A percentile compares a stretch with the other conserved stretches of the same genome.
These are phyloP conservation scores for Candida lessepsii DNA, from an alignment of 805 yeast species.

Conservation along the genomic window DNA sequence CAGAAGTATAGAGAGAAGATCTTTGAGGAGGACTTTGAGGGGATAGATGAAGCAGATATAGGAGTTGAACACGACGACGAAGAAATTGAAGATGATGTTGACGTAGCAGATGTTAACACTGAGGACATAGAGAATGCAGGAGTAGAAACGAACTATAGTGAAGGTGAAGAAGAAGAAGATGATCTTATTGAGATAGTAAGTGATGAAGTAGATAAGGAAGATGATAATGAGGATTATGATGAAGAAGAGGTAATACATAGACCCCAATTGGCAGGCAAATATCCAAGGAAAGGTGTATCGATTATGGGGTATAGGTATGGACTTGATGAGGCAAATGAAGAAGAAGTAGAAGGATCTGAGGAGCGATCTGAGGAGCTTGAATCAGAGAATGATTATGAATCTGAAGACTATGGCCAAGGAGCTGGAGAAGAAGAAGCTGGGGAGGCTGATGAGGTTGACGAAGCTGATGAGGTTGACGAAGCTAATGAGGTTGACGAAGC, in stretches of 20 bases:
- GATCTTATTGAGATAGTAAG: conserved; percentile 7
- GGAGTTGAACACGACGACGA: conserved; percentile 9
- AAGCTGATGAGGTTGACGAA: background rate
- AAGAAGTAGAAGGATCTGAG: too few relatives aligned
- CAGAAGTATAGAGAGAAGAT: conserved; percentile 19
- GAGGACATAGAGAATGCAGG: background rate
- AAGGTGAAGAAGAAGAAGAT: background rate
- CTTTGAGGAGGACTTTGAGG: conserved; percentile 10
- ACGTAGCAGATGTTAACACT: too few relatives aligned
- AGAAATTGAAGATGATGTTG: background rate
- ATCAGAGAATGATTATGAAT: too few relatives aligned
- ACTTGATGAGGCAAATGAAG: conserved; percentile 5
- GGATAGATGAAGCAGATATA: background rate
- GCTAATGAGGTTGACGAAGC: conserved; percentile 36
- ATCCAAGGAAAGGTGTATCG: background rate
- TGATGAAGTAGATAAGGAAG: conserved; percentile 7
- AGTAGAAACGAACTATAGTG: background rate
- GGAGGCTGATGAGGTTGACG: background rate
- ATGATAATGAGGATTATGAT: conserved; percentile 2
- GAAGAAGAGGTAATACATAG: background rate
- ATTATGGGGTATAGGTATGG: background rate
- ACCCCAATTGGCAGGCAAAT: conserved; percentile 1
- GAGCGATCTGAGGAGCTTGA: too few relatives aligned
- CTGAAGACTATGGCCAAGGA: conserved; percentile 16
- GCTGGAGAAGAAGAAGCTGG: conserved; percentile 42